Evolutionary conservation across 495 filamentous ascomycete species (phyloP).

Genomic region (Annulohypoxylon stygium): DNA sequence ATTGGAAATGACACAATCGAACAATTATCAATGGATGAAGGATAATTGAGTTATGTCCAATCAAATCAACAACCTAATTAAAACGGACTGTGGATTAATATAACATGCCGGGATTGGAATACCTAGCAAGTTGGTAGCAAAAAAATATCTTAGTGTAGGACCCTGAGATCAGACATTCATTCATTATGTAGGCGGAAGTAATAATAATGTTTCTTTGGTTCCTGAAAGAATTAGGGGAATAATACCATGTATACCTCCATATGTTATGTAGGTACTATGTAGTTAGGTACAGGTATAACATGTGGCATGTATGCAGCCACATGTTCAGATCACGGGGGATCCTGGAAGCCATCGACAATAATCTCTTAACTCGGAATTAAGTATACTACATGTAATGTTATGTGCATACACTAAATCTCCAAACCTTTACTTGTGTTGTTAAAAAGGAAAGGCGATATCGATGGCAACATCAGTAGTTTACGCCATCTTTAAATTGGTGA

Average conservation of each 20-base stretch:
- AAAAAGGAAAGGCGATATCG: constrained; percentile 24
- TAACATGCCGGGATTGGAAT: constrained; percentile 23
- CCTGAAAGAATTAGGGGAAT: constrained; percentile 6
- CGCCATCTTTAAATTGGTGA: constrained; percentile 39
- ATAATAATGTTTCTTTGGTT: constrained; percentile 4
- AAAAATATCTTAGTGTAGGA: constrained; percentile 16
- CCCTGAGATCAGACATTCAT: constrained; percentile 26
- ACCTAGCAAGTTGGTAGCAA: background rate
- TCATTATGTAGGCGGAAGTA: too few species aligned
- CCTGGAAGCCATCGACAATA: background rate
- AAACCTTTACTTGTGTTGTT: background rate
- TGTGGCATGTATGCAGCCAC: constrained; percentile 38
- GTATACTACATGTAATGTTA: constrained; percentile 5
- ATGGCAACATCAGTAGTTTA: constrained; percentile 27
- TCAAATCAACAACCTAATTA: constrained; percentile 36
- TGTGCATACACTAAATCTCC: constrained; percentile 6
- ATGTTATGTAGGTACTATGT: constrained; percentile 15
- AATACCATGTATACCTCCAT: constrained; percentile 9
- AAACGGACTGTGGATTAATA: constrained; percentile 23
- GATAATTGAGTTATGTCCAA: constrained; percentile 38
- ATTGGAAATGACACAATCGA: constrained; percentile 42
- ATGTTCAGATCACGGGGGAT: constrained; percentile 22
- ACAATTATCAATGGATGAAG: constrained; percentile 36
- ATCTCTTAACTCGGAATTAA: constrained; percentile 9
- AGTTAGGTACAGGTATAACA: background rate